Percentiles rank a stretch among this genome's conserved stretches.
These are phyloP conservation scores for Rhynchospora tenuis DNA, from an alignment of 176 grass and related monocot genomes.

Conservation along the genomic window DNA sequence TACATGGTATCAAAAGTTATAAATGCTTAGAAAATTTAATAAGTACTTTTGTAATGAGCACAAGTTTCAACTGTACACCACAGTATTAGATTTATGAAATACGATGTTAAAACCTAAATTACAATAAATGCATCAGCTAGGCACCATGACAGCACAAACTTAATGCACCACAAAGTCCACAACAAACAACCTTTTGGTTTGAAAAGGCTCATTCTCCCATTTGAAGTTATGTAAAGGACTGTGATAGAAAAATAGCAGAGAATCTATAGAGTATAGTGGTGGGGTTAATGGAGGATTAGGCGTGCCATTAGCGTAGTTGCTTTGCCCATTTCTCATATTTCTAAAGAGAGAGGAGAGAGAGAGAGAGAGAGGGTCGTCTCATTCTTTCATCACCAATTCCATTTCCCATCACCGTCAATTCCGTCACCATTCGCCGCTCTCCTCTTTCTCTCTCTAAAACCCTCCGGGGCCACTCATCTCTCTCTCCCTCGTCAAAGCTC, in stretches of 20 bases:
- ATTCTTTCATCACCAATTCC: background rate
- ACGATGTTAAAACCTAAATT: background rate
- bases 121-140: background rate
- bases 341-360: conserved; percentile 20
- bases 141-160: background rate
- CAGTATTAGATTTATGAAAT: background rate
- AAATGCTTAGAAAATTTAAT: background rate
- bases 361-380: conserved; percentile 19
- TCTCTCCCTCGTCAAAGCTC: conserved; percentile 6
- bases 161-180: too few relatives aligned
- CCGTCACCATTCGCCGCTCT: background rate
- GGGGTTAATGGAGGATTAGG: conserved; percentile 10
- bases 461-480: background rate
- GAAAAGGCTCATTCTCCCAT: background rate
- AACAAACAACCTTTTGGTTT: background rate
- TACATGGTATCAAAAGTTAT: background rate
- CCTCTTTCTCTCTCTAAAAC: conserved; percentile 4
- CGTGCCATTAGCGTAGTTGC: conserved; percentile 21
- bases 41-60: background rate
- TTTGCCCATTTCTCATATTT: background rate
- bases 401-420: background rate
- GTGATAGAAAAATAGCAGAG: background rate
- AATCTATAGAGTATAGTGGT: background rate
- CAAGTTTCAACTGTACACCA: background rate
- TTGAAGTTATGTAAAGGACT: background rate